Percentiles rank a stretch among this genome's conserved stretches.
Conservation (phyloP, 1,284 basidiomycete genomes). For the Mrakiaceae sp. region DNA sequence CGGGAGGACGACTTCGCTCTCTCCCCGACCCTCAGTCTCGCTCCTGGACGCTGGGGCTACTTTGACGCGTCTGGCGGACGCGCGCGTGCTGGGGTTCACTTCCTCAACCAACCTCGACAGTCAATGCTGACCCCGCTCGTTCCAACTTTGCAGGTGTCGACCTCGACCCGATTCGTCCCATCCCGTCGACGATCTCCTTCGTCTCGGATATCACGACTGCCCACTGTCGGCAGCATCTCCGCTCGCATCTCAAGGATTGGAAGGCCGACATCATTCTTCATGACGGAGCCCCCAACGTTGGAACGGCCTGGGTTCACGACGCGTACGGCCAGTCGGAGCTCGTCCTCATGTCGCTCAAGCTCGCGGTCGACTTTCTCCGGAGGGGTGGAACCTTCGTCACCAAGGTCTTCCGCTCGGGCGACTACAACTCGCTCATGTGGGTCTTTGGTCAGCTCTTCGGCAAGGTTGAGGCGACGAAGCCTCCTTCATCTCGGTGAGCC, state of each 20-base stretch:
- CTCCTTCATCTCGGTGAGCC: slow-evolving; percentile 80
- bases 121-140: neutral
- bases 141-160: slow-evolving; percentile 58
- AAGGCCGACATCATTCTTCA: slow-evolving; percentile 99
- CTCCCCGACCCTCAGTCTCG: slow-evolving; percentile 12
- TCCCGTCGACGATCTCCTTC: slow-evolving; percentile 87
- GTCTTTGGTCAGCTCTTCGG: slow-evolving; percentile 95
- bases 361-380: slow-evolving; percentile 88
- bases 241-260: slow-evolving; percentile 92
- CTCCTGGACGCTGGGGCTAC: neutral
- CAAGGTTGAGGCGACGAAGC: slow-evolving; percentile 97
- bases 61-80: too few relatives aligned
- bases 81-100: neutral
- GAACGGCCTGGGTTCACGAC: slow-evolving; percentile 98
- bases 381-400: slow-evolving; percentile 96
- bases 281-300: slow-evolving; percentile 99
- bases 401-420: slow-evolving; percentile 96
- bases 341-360: slow-evolving; percentile 87
- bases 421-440: slow-evolving; percentile 99
- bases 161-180: slow-evolving; percentile 89
- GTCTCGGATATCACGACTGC: slow-evolving; percentile 90
- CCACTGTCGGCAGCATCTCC: slow-evolving; percentile 77
- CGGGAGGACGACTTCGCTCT: neutral
- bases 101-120: neutral
- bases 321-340: slow-evolving; percentile 96